Base-by-base conservation (phyloP, 129 eudicot species). In the Helianthus tuberosus region DNA sequence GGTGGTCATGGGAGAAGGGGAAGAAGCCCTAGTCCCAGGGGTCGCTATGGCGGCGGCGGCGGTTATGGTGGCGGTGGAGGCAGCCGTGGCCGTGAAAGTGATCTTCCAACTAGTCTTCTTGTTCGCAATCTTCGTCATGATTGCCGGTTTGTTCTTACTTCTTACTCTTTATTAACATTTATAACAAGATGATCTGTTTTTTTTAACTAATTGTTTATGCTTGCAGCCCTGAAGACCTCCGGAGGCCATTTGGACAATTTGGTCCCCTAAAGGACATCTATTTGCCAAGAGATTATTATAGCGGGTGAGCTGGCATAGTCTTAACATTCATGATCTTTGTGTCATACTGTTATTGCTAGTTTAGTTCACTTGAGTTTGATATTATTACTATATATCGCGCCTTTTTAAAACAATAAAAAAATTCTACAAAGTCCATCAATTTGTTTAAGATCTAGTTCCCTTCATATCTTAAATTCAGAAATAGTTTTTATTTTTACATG, bases 41-140 rank as follows among this genome's bases (percentile, higher is more conserved):
- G 93, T 44, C 90, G 94, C 64, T 77, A 79, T 50, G 80, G 80
- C 0, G 75, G 83, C 0, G 82, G 79, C 2, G 32, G 38, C 11
- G 80, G 83, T 2, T 75, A 77, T n/a, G 75, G 77, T 0, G 77
- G 82, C 0, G 81, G 81, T 0, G 78, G 84, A 0, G 50, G 69
- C 1, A 12, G 69, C 52, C 84, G 95, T 73, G 83, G 90, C 52
- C 82, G 95, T 60, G 83, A 89, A 75, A 84, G 90, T 57, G 97
- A 91, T 83, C 88, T 83, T 39, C 96, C 99, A 0, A 90, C 99
- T 8, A 94, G 97, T 79, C 92, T 94, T 50, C 74, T 94, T 59
- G 99, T 94, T 50, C 97, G 99, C 59, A 94, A 94, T 81, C 99
- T 94, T 76, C 97, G 97, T 70, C 99, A 84, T 82, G 99, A 94